Base-by-base conservation (phyloP, 2,329 filamentous ascomycete genomes). In the Ascochyta viciae-villosae region DNA sequence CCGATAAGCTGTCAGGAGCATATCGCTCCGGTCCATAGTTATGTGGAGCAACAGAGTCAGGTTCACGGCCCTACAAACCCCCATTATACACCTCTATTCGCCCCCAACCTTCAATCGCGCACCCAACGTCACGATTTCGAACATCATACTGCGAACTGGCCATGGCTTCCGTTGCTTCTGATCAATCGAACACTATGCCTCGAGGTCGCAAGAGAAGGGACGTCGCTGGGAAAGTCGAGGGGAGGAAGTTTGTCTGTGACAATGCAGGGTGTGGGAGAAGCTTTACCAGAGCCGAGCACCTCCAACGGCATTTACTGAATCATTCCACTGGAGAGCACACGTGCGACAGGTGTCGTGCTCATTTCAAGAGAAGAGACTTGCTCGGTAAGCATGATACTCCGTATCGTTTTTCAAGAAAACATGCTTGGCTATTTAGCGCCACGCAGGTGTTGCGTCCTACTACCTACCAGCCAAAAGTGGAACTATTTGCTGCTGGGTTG, bases 291-390 rank as follows among this genome's bases (percentile, higher is more conserved):
- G 94, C 94, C 7, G 94, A 98, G 77, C 94, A 98, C 80, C 81
- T 98, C 80, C 96, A 97, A 77, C 88, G 94, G 43, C 94, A 98
- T 78, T 90, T 97, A 77, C 79, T 98, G 61, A 98, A 98, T 73
- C 94, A 90, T 89, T 83, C 77, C 82, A 70, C 61, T 22, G 74
- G 74, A 12, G 81, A 83, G 39, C 80, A 80, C 57, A 86, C 84
- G 3, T 88, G 86, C 64, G 72, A 80, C 45, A 76, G 85, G 63
- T 89, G 86, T 60, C 80, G 81, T 53, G 83, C 84, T 26, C 83
- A 86, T 65, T 88, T 87, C 70, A 84, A 85, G 64, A 79, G 86
- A 40, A 82, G 81, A 24, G 86, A 88, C 70, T 73, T 88, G 38
- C 72, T 86, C 53, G 82, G 84, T 83, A 75, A 73, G 78, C 53